Conservation (phyloP, 345 rosid genomes). For the Xanthoceras sorbifolium region DNA sequence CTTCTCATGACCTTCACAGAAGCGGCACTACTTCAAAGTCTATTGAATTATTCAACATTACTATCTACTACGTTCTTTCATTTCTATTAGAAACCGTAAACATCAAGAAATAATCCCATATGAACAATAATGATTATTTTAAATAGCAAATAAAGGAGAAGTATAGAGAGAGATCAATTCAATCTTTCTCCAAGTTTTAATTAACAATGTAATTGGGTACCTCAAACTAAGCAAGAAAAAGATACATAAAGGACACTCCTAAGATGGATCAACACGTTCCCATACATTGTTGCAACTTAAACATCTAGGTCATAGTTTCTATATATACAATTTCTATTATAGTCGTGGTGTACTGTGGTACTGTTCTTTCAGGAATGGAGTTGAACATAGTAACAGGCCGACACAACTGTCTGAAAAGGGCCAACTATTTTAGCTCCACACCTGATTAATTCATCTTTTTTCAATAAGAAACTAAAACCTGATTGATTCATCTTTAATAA, state of each 20-base stretch:
- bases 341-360: neutral
- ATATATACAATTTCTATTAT: neutral
- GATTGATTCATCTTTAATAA: neutral
- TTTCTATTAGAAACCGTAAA: neutral
- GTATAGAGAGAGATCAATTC: neutral
- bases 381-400: neutral
- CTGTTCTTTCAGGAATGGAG: neutral
- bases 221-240: neutral
- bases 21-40: neutral
- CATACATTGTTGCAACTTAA: neutral
- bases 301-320: neutral
- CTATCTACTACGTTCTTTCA: neutral
- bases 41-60: neutral
- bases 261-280: neutral
- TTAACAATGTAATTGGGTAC: neutral
- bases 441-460: neutral
- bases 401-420: neutral
- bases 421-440: neutral
- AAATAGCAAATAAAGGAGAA: neutral
- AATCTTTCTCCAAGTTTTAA: neutral
- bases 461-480: neutral
- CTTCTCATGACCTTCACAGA: neutral
- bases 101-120: neutral
- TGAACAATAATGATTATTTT: neutral
- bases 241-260: neutral